A percentile compares a stretch with the other conserved stretches of the same genome.
Conservation (phyloP, 257 asterid species). For the Fraxinus americana region DNA sequence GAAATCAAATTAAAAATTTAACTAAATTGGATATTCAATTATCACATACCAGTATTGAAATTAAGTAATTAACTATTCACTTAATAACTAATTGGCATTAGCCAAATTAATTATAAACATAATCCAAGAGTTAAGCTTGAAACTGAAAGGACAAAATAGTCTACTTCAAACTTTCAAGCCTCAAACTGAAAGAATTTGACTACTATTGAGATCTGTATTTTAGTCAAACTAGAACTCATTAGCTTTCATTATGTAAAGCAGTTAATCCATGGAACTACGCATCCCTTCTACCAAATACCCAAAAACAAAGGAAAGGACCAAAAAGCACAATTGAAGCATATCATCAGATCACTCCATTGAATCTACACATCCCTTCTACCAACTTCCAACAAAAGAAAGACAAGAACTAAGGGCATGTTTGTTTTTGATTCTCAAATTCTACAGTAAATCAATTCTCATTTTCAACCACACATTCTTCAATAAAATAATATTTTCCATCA, state of each 20-base stretch:
- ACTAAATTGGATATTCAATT: background rate
- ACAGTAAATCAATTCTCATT: too few species aligned
- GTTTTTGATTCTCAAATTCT: too few species aligned
- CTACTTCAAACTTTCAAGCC: background rate
- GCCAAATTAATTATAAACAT: background rate
- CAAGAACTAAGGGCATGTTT: too few species aligned
- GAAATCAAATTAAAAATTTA: background rate
- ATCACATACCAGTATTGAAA: background rate
- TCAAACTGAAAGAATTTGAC: background rate
- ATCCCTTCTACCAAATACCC: too few species aligned
- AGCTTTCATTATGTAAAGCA: background rate
- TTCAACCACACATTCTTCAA: too few species aligned
- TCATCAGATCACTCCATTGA: too few species aligned
- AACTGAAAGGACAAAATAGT: background rate
- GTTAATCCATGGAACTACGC: too few species aligned
- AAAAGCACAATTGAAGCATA: too few species aligned
- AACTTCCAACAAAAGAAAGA: too few species aligned
- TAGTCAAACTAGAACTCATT: background rate
- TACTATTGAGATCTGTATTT: background rate
- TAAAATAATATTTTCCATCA: too few species aligned
- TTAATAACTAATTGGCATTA: background rate
- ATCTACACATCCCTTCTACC: too few species aligned
- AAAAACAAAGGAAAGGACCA: too few species aligned
- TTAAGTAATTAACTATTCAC: background rate
- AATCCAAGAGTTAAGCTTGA: background rate